These are phyloP conservation scores for Astathelohania contejeani DNA, from an alignment of 371 early-diverging fungal genomes.

Conservation along the genomic window DNA sequence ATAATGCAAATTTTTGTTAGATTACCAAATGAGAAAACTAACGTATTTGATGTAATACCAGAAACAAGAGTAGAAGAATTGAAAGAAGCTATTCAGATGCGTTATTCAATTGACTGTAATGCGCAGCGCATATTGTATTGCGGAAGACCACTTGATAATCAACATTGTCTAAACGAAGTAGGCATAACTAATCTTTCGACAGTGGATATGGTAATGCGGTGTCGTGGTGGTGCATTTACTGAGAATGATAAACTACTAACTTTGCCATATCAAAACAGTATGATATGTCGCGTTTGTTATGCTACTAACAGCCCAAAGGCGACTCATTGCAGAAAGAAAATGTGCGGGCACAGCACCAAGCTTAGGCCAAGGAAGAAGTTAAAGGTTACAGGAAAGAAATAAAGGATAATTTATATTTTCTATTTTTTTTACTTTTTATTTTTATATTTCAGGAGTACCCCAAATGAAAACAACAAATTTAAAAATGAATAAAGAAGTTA, in stretches of 20 bases:
- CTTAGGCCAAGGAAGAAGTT: conserved; percentile 58
- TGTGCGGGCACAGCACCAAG: conserved; percentile 96
- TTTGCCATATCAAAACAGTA: conserved; percentile 11
- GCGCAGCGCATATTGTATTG: too few relatives aligned
- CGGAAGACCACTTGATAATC: too few relatives aligned
- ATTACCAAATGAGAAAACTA: too few relatives aligned
- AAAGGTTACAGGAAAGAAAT: conserved; percentile 25
- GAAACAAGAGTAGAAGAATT: too few relatives aligned
- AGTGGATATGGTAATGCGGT: too few relatives aligned
- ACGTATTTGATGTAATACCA: too few relatives aligned
- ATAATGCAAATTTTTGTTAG: too few relatives aligned
- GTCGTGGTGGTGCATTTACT: conserved; percentile 27
- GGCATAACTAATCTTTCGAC: too few relatives aligned
- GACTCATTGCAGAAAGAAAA: conserved; percentile 98
- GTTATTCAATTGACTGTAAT: too few relatives aligned
- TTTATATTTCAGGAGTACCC: conserved; percentile 5
- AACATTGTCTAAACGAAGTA: too few relatives aligned
- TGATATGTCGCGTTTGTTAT: conserved; percentile 60
- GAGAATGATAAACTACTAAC: conserved; percentile 35
- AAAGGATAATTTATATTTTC: conserved; percentile 2
- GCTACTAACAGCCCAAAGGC: conserved; percentile 95
- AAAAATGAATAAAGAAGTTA: conserved; percentile 10
- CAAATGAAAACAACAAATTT: conserved; percentile 6
- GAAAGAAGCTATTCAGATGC: too few relatives aligned
- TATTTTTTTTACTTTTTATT: not conserved